phyloP scores from a whole-genome alignment of 1,284 basidiomycete genomes.

The Melampsora larici-populina region DNA sequence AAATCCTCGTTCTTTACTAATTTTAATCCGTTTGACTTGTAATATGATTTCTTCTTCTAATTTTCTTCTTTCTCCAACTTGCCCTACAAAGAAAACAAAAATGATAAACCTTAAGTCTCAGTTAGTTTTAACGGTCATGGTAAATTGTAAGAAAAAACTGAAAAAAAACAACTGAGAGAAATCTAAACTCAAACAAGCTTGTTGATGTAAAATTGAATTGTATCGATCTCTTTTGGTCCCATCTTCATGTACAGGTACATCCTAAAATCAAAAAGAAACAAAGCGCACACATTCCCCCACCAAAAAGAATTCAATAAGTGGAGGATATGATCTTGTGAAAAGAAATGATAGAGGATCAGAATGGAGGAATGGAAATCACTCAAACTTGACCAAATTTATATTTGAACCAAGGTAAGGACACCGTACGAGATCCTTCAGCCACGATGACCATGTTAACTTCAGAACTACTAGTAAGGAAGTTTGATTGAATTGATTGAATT shows the following conservation, averaged over 20 bases:
- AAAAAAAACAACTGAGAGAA: not conserved
- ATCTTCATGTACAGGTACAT: constrained; percentile 28
- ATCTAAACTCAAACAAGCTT: constrained; percentile 21
- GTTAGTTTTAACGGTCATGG: too few relatives aligned
- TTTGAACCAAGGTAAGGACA: constrained; percentile 36
- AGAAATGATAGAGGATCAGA: not conserved
- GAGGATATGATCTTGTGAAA: not conserved
- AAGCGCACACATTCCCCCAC: too few relatives aligned
- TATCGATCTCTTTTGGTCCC: constrained; percentile 16
- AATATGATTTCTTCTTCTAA: constrained; percentile 23
- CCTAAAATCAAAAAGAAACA: constrained; percentile 6
- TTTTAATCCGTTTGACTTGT: not conserved
- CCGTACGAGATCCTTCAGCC: not conserved
- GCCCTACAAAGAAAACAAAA: constrained; percentile 10
- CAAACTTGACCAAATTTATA: constrained; percentile 22
- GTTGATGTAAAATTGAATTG: constrained; percentile 30
- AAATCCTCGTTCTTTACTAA: not conserved
- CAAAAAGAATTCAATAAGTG: not conserved
- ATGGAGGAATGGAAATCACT: not conserved
- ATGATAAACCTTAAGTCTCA: too few relatives aligned
- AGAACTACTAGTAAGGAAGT: not conserved
- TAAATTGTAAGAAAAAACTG: too few relatives aligned
- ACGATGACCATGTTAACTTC: constrained; percentile 9
- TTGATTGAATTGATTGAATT: not conserved
- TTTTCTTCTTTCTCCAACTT: constrained; percentile 25